Evolutionary conservation across 2,329 filamentous ascomycete genomes (phyloP), one percentile per base, ranked within the genome.

Genomic region (Aspergillus candidus): DNA sequence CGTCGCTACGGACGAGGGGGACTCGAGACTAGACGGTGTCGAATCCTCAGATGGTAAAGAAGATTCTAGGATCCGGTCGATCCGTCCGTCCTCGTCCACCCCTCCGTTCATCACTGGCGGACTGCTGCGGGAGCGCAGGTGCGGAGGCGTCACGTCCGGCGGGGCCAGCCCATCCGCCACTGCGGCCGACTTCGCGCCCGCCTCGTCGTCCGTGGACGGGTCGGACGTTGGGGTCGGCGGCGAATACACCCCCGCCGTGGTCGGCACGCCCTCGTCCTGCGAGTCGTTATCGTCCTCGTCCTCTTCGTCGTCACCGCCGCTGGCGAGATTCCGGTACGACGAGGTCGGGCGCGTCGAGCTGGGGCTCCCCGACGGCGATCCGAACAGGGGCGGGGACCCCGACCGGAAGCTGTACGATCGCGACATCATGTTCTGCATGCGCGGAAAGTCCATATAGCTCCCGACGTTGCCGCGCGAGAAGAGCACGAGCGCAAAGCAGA

Each of bases 401-500:
- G 63, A 61, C n/a, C 66, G 56, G 40, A 70, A 56, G 44, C 69
- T 70, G 43, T 70, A 68, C 18, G 70, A 71, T 22, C 69, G 64
- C 5, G 67, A 59, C 10, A 74, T 63, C 53, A 73, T 71, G 44
- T 66, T 70, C 44, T 73, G 72, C 5, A 74, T 62, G n/a, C 70
- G 58, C 1, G 68, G 70, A 35, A 72, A 60, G 46, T 72, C 72
- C 43, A 72, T 66, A 48, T 72, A 73, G 36, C 60, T 67, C 35
- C 66, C 63, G 34, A 65, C 57, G 0, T 66, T 59, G n/a, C 64
- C 66, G 11, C 69, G 68, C 1, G 70, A 71, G 62, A 97, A 96
- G 32, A 97, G 83, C 15, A 96, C 87, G 1, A 98, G 76, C 0
- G 86, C 83, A 8, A 98, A 79, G 56, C 89, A 95, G 36, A 91